These are phyloP conservation scores for Ammopiptanthus mongolicus DNA, from an alignment of 306 rosid species.

Conservation along the genomic window DNA sequence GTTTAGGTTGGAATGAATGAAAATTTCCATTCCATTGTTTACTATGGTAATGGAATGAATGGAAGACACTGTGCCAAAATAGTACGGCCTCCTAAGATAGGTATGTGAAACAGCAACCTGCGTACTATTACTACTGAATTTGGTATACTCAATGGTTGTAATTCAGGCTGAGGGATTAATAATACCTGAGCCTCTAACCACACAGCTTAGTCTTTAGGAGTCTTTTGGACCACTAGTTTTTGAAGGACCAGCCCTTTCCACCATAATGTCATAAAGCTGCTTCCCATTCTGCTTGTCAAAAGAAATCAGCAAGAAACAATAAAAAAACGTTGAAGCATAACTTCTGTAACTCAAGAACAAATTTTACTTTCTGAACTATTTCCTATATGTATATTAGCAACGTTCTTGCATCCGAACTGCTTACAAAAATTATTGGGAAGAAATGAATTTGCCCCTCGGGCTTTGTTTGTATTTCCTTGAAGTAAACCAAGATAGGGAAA, in stretches of 20 bases:
- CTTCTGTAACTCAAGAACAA: background rate
- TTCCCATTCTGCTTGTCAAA: constrained; percentile 74
- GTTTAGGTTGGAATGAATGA: too few species aligned
- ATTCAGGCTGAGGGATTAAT: background rate
- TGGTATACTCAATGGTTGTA: background rate
- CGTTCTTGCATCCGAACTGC: constrained; percentile 19
- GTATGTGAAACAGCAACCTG: background rate
- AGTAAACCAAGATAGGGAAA: constrained; percentile 85
- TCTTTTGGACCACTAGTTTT: constrained; percentile 66
- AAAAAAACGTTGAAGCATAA: constrained; percentile 14
- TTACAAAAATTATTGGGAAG: constrained; percentile 90
- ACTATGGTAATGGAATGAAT: background rate
- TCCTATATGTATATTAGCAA: constrained; percentile 4
- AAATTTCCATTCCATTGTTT: too few species aligned
- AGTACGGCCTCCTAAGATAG: background rate
- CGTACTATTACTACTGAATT: background rate
- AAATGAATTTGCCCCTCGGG: constrained; percentile 96
- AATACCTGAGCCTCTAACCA: constrained; percentile 18
- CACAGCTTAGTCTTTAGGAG: constrained; percentile 28
- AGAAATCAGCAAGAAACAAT: constrained; percentile 18
- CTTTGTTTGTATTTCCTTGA: constrained; percentile 91
- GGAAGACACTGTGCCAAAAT: background rate
- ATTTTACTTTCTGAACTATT: background rate
- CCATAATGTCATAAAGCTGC: constrained; percentile 84
- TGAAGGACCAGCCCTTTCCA: constrained; percentile 96